Evolutionary conservation across 202 grass and related monocot genomes (phyloP).

Genomic region (Panicum virgatum): DNA sequence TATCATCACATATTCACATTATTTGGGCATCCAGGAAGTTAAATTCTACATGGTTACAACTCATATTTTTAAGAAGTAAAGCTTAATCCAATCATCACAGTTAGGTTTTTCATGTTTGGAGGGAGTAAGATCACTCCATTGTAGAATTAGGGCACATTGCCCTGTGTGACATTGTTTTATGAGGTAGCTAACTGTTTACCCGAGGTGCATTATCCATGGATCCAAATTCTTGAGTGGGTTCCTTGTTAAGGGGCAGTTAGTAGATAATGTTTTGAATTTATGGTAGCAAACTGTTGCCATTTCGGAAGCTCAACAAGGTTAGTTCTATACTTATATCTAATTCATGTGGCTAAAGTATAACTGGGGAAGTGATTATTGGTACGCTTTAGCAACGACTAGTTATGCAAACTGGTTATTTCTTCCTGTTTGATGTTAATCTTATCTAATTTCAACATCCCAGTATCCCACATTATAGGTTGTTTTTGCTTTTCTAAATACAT

Average conservation of each 20-base stretch:
- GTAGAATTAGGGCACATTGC: not conserved
- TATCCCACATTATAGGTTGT: too few relatives aligned
- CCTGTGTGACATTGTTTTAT: constrained; percentile 16
- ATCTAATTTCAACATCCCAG: not conserved
- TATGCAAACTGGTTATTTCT: not conserved
- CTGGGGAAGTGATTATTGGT: not conserved
- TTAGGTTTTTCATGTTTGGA: not conserved
- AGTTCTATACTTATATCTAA: constrained; percentile 1
- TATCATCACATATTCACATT: not conserved
- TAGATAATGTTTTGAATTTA: not conserved
- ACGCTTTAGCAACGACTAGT: not conserved
- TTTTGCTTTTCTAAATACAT: too few relatives aligned
- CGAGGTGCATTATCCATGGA: not conserved
- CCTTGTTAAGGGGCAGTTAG: not conserved
- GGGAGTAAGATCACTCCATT: not conserved
- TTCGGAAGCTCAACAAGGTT: not conserved
- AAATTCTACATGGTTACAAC: not conserved
- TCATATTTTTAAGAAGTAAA: not conserved
- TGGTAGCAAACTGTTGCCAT: not conserved
- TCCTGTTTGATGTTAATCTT: not conserved
- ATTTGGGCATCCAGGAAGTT: not conserved
- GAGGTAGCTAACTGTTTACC: constrained; percentile 7
- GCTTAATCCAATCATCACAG: not conserved
- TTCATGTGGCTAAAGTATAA: constrained; percentile 19
- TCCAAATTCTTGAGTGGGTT: not conserved